Base-by-base conservation (phyloP, 2,329 filamentous ascomycete genomes). In the Talaromyces sp. region DNA sequence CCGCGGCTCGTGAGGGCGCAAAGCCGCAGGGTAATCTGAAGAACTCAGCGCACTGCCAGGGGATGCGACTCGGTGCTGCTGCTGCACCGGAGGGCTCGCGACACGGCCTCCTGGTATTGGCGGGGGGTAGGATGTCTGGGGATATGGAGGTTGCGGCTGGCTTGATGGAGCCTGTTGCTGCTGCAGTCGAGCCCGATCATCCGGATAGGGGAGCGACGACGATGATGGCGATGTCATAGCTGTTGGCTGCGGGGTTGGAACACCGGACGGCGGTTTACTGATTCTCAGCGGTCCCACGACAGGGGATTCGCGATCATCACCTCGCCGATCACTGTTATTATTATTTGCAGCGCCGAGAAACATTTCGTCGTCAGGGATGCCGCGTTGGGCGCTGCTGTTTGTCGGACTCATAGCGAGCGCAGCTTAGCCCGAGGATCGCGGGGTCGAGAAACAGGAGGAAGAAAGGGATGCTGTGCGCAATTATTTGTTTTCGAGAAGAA, bases 221-320 rank as follows among this genome's bases (percentile, higher is more conserved):
- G 89, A 86, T 6, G 84, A 27, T 77, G 55, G 85, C n/a, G 84
- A 27, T 77, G 55, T 85, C 82, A 27, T 27, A n/a, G n/a, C n/a
- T 27, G 71, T 91, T 9, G 81, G 76, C 68, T 70, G 73, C 69
- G 70, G 68, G 60, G 69, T 71, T 55, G 73, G 72, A 21, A 70
- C 67, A 24, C 75, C 71, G 58, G 85, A 85, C 57, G 81, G 81
- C 32, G 87, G 84, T 75, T 96, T 96, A 79, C 88, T 88, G 73
- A 96, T 96, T 70, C 91, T 86, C 76, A 96, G 77, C 62, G 92
- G 92, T 69, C 90, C 90, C 67, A 96, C 84, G 19, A 89, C 90
- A 61, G 91, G 90, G 69, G 90, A 91, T 69, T 91, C 86, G 52
- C 76, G 75, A 59, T 75, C 77, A 27, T 61, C 59, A 38, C 31